Percentiles rank a stretch among this genome's conserved stretches.
phyloP scores from a whole-genome alignment of 345 rosid genomes.

The Acer negundo region DNA sequence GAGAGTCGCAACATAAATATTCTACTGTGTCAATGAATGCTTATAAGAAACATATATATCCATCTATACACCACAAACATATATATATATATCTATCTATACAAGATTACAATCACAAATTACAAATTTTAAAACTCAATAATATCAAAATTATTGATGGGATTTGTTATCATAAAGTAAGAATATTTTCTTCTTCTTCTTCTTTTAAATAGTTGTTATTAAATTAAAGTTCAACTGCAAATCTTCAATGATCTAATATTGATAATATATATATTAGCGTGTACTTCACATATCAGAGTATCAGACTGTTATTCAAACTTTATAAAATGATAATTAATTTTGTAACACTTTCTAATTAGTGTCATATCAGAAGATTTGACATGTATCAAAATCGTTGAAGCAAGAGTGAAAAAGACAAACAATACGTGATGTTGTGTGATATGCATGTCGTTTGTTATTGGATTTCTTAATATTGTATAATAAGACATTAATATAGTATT shows the following conservation, averaged over 20 bases:
- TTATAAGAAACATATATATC: neutral
- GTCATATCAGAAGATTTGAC: neutral
- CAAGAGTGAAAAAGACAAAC: neutral
- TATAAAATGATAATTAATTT: neutral
- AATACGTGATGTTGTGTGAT: neutral
- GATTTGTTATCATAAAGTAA: neutral
- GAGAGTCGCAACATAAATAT: neutral
- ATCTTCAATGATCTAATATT: no score
- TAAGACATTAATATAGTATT: neutral
- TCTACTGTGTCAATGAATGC: neutral
- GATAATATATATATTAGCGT: no score
- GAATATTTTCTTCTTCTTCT: neutral
- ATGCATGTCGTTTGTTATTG: neutral
- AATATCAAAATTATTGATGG: neutral
- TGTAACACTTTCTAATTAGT: neutral
- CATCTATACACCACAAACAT: neutral
- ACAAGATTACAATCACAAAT: neutral
- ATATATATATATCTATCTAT: neutral
- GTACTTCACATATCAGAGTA: no score
- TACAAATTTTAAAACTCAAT: neutral
- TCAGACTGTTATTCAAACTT: no score
- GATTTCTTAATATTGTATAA: neutral
- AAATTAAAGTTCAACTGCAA: no score
- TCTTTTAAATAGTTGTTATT: no score
- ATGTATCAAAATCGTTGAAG: neutral